Conservation (phyloP, 305 asterid species). For the Rubia tinctorum region DNA sequence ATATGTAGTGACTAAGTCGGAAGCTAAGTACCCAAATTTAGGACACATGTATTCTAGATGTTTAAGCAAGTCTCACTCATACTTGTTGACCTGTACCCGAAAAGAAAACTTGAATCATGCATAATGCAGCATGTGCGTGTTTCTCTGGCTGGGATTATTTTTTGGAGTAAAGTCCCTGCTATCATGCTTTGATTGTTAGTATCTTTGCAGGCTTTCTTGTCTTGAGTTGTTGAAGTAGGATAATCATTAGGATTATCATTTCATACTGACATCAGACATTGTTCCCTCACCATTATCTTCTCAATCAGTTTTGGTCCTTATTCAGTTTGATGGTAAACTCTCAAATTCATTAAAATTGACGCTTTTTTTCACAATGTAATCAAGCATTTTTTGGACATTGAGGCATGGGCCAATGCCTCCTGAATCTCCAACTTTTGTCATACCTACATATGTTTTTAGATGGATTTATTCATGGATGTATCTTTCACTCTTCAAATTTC, state of each 20-base stretch:
- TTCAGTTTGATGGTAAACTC: background rate
- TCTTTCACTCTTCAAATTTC: background rate
- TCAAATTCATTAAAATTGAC: background rate
- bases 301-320: background rate
- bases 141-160: background rate
- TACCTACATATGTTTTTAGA: background rate
- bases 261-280: background rate
- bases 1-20: background rate
- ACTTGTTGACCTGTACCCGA: background rate
- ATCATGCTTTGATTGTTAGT: background rate
- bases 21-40: background rate
- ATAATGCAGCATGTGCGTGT: background rate
- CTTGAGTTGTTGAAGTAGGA: background rate
- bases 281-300: background rate
- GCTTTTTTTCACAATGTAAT: background rate
- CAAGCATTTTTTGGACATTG: background rate
- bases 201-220: background rate
- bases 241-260: background rate
- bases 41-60: background rate
- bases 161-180: background rate
- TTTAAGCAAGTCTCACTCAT: background rate
- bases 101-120: background rate
- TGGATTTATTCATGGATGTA: background rate
- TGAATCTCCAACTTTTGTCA: background rate
- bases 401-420: background rate